These are phyloP conservation scores for Gamarada debralockiae DNA, from an alignment of 495 filamentous ascomycete genomes.

Conservation along the genomic window DNA sequence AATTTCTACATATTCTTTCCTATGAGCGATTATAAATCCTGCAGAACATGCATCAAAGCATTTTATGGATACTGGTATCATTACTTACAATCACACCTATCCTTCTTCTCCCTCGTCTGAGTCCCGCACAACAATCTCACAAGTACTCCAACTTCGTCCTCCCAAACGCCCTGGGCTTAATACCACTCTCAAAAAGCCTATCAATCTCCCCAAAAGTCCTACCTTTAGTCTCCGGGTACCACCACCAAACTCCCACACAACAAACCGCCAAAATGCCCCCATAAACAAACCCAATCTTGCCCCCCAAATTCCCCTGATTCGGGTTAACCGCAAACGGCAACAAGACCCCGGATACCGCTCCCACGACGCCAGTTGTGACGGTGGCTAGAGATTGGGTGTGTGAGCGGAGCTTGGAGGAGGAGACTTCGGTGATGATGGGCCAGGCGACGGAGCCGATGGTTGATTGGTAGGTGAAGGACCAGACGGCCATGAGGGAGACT, in stretches of 20 bases:
- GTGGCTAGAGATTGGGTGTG: slow-evolving; percentile 17
- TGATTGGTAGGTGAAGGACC: slow-evolving; percentile 18
- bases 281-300: slow-evolving; percentile 14
- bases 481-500: slow-evolving; percentile 16
- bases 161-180: slow-evolving; percentile 10
- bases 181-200: slow-evolving; percentile 11
- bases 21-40: too few relatives aligned
- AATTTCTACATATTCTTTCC: too few relatives aligned
- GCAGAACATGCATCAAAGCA: too few relatives aligned
- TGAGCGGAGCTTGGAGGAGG: neutral
- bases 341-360: slow-evolving; percentile 7
- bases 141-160: too few relatives aligned
- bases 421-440: slow-evolving; percentile 17
- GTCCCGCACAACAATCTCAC: too few relatives aligned
- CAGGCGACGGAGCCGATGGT: slow-evolving; percentile 18
- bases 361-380: slow-evolving; percentile 11
- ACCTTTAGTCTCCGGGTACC: slow-evolving; percentile 17
- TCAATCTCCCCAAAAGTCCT: slow-evolving; percentile 19
- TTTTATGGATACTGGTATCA: too few relatives aligned
- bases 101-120: too few relatives aligned
- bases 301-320: slow-evolving; percentile 13
- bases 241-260: slow-evolving; percentile 11
- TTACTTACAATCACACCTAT: too few relatives aligned
- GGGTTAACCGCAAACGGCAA: slow-evolving; percentile 13
- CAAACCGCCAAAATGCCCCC: slow-evolving; percentile 2